Percentiles rank a stretch among this genome's conserved stretches.
Conservation (phyloP, 78 protist species). For the Speleostelium caveatum region DNA sequence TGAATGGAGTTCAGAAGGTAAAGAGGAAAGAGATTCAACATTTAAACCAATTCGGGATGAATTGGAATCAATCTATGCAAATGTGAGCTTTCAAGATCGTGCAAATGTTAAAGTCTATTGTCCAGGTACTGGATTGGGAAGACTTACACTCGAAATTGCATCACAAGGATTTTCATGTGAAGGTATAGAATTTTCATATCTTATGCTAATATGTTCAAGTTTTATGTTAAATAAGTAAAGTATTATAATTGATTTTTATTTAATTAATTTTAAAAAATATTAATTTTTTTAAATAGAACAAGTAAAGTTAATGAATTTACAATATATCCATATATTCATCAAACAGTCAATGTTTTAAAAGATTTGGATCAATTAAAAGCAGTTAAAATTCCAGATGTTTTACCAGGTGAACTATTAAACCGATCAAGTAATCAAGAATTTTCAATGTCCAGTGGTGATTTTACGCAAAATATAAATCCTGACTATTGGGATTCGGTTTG, state of each 20-base stretch:
- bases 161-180: conserved; percentile 81
- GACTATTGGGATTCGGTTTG: conserved; percentile 88
- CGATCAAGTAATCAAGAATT: conserved; percentile 38
- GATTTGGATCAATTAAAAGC: conserved; percentile 69
- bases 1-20: conserved; percentile 87
- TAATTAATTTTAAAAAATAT: conserved; percentile 20
- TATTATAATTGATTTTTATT: neutral
- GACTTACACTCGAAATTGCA: conserved; percentile 90
- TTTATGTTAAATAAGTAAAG: conserved; percentile 88
- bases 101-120: conserved; percentile 28
- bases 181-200: conserved; percentile 91
- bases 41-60: conserved; percentile 70
- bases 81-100: conserved; percentile 3
- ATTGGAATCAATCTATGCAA: conserved; percentile 20
- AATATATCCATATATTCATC: conserved; percentile 79
- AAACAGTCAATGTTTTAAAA: conserved; percentile 72
- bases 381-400: conserved; percentile 74
- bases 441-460: conserved; percentile 95
- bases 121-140: conserved; percentile 95
- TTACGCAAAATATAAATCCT: conserved; percentile 77
- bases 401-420: conserved; percentile 45
- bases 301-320: conserved; percentile 42
- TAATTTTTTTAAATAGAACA: conserved; percentile 74
- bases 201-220: conserved; percentile 90
- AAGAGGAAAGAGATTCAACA: conserved; percentile 73